A percentile compares a stretch with the other conserved stretches of the same genome.
These are phyloP conservation scores for Pugionium cornutum DNA, from an alignment of 345 rosid species.

Conservation along the genomic window DNA sequence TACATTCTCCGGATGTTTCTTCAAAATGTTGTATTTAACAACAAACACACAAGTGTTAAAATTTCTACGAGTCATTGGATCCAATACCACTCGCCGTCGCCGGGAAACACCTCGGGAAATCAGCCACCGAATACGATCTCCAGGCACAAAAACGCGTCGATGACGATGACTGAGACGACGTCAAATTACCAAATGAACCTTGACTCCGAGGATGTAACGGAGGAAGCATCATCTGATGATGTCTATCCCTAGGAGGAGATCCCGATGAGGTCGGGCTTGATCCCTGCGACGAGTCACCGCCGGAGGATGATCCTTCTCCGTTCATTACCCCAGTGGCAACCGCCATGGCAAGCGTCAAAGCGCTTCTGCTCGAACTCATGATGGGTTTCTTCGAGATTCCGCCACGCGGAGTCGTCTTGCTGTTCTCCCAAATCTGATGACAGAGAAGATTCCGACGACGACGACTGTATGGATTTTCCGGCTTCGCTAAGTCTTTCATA, in stretches of 20 bases:
- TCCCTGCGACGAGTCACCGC: conserved; percentile 44
- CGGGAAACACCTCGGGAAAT: conserved; percentile 52
- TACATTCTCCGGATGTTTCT: no score
- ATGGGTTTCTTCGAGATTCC: conserved; percentile 67
- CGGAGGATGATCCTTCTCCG: conserved; percentile 58
- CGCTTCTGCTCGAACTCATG: conserved; percentile 57
- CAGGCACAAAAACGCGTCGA: conserved; percentile 44
- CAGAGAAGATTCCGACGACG: conserved; percentile 57
- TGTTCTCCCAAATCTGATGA: conserved; percentile 66
- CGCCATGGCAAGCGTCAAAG: conserved; percentile 72
- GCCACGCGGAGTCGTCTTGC: conserved; percentile 42
- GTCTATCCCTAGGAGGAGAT: conserved; percentile 51
- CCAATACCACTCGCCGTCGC: conserved; percentile 27
- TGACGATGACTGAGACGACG: conserved; percentile 4
- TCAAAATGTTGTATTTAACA: no score
- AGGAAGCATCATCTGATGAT: conserved; percentile 42
- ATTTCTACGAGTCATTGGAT: conserved; percentile 23
- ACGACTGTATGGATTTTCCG: conserved; percentile 66
- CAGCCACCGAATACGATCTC: conserved; percentile 64
- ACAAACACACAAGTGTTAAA: no score
- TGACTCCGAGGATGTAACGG: conserved; percentile 63
- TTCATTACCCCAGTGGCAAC: conserved; percentile 64
- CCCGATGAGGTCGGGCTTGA: conserved; percentile 49
- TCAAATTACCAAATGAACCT: conserved; percentile 39
- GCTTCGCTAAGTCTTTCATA: conserved; percentile 66